Conservation (phyloP, 2,329 filamentous ascomycete species). For the Exophiala oligosperma region DNA sequence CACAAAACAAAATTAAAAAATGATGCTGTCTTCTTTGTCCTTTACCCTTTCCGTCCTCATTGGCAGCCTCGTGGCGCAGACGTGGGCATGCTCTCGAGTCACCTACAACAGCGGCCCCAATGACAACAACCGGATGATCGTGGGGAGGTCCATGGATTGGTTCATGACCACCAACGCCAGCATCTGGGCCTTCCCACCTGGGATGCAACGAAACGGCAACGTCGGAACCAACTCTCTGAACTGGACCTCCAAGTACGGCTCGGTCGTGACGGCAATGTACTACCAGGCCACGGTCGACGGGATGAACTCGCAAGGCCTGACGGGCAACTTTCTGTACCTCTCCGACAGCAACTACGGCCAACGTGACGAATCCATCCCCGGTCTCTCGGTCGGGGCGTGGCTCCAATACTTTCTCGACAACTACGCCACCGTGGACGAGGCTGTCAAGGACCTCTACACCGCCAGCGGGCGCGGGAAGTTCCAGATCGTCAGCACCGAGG, state of each 20-base stretch:
- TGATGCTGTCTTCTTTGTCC: no score
- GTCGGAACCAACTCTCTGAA: conserved; percentile 1
- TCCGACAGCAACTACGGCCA: conserved; percentile 1
- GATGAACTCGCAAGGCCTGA: conserved; percentile 2
- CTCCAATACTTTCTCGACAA: conserved; percentile 11
- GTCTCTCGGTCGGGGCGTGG: conserved; percentile 2
- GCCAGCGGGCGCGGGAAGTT: background rate
- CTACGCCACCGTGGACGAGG: conserved; percentile 7
- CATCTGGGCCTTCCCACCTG: conserved; percentile 5
- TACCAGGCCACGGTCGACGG: conserved; percentile 3
- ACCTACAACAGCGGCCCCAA: background rate
- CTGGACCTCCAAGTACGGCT: conserved; percentile 9
- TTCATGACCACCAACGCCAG: conserved; percentile 3
- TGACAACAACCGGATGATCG: background rate
- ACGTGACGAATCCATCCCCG: conserved; percentile 1
- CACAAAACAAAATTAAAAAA: no score
- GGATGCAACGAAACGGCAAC: background rate
- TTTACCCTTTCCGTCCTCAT: no score
- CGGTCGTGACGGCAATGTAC: conserved; percentile 5
- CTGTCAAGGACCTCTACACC: conserved; percentile 2
- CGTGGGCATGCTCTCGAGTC: conserved; percentile 14
- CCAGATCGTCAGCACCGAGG: background rate
- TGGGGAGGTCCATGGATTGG: conserved; percentile 6
- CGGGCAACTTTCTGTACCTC: conserved; percentile 8
- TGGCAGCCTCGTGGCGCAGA: no score